phyloP scores from a whole-genome alignment of 345 rosid species.

The Heritiera fomes region DNA sequence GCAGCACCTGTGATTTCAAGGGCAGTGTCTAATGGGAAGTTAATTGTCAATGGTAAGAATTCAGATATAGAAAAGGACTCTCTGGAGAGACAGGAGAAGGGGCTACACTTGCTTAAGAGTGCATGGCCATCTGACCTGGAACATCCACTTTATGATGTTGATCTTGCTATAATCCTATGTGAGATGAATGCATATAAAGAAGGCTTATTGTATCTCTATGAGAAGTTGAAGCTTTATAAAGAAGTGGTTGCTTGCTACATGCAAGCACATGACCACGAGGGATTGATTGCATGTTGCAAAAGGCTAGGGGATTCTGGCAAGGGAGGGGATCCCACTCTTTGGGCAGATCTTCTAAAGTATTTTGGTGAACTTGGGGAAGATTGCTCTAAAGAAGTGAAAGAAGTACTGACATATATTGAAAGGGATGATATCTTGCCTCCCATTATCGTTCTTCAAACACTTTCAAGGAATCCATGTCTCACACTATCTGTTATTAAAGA shows the following conservation, averaged over 20 bases:
- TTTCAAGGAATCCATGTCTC: conserved; percentile 91
- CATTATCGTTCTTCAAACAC: conserved; percentile 86
- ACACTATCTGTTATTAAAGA: conserved; percentile 96
- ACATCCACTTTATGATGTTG: conserved; percentile 93
- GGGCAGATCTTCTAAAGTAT: conserved; percentile 97
- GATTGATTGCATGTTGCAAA: conserved; percentile 94
- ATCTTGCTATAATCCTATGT: conserved; percentile 91
- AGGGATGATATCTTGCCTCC: conserved; percentile 96
- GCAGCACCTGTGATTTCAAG: conserved; percentile 17
- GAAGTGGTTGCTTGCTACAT: conserved; percentile 97
- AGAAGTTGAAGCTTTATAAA: conserved; percentile 91
- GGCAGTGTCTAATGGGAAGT: conserved; percentile 48
- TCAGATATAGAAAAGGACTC: conserved; percentile 40
- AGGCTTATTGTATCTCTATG: conserved; percentile 85
- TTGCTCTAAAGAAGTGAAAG: conserved; percentile 95
- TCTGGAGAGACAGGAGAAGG: conserved; percentile 68
- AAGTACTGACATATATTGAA: conserved; percentile 84
- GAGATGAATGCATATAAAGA: conserved; percentile 93
- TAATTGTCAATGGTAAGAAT: conserved; percentile 38
- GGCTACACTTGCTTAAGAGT: conserved; percentile 65
- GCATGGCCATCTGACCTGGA: conserved; percentile 87
- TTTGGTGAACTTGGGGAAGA: conserved; percentile 99
- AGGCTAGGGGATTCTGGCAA: conserved; percentile 87
- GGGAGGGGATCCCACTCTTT: conserved; percentile 94
- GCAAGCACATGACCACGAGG: conserved; percentile 95